Evolutionary conservation across 805 yeast species (phyloP).

Genomic region (Candida saitoana): DNA sequence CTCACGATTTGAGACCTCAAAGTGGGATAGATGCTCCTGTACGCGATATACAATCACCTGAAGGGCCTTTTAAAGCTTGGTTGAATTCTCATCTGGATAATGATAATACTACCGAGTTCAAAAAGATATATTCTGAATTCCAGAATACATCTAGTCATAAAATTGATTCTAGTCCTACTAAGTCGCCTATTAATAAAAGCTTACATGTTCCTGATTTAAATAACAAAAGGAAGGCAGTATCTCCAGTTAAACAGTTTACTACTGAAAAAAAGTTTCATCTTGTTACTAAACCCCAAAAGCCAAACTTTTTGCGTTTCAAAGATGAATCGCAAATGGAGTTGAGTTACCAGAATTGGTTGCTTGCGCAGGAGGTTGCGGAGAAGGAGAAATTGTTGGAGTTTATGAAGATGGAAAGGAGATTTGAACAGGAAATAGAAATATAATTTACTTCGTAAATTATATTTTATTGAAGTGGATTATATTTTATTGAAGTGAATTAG

Average conservation of each 20-base stretch:
- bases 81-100: background rate
- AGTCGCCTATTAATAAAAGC: too few relatives aligned
- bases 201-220: too few relatives aligned
- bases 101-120: background rate
- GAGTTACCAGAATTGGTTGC: constrained; percentile 30
- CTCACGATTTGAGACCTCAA: too few relatives aligned
- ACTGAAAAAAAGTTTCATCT: constrained; percentile 2
- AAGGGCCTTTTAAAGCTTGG: too few relatives aligned
- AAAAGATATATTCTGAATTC: background rate
- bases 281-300: constrained; percentile 2
- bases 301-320: background rate
- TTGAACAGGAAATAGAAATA: constrained; percentile 6
- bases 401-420: constrained; percentile 28
- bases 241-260: constrained; percentile 4
- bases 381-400: constrained; percentile 24
- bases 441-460: too few relatives aligned
- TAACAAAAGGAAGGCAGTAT: constrained; percentile 7
- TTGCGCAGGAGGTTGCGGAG: constrained; percentile 18
- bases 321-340: constrained; percentile 14
- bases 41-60: too few relatives aligned
- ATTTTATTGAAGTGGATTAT: too few relatives aligned
- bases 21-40: too few relatives aligned
- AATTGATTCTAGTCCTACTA: background rate
- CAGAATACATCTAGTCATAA: background rate
- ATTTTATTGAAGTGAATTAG: too few relatives aligned